Base-by-base conservation (phyloP, 2,329 filamentous ascomycete genomes). In the Colletotrichum limetticola region DNA sequence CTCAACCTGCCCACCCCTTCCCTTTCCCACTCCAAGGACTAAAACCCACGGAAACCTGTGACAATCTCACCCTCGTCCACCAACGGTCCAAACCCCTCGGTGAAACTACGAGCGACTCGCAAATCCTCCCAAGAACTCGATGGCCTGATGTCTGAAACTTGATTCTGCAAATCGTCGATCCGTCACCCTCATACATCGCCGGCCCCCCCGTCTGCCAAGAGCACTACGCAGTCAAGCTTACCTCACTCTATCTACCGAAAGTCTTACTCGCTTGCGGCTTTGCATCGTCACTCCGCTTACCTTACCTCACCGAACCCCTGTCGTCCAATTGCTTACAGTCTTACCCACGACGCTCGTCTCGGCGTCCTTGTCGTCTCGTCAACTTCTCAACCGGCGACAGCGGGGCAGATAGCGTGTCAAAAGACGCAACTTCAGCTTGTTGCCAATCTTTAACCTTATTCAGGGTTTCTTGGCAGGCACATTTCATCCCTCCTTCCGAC, bases 131-230 rank as follows among this genome's bases (percentile, higher is more conserved):
- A 59, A 72, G 30, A 64, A 70, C 65, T 64, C 52, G 30, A 74
- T 75, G 72, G 72, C 72, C 74, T 74, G 74, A 75, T 75, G 60
- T 75, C 55, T 68, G 74, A 75, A 75, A 75, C 74, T n/a, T 61
- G 65, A 74, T 19, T 64, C 62, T 65, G 71, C 64, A 67, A 70
- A 75, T 62, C 67, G 66, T 65, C 55, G 56, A 75, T 68, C 66
- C 32, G 60, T 55, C 37, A 42, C 42, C 28, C 14, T 19, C 37
- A 42, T 19, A 42, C 37, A 11, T 49, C 32, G 52, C 53, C 66
- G 59, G 28, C 26, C 46, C 32, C 37, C 28, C 59, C 66, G 59
- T 37, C 49, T 55, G 49, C 35, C 59, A n/a, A 60, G 22, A 56
- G 16, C 37, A 49, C 19, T 0, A 32, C 55, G 4, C 32, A 35